Conservation (phyloP, 768 basidiomycete species). For the Termitomyces sp. region DNA sequence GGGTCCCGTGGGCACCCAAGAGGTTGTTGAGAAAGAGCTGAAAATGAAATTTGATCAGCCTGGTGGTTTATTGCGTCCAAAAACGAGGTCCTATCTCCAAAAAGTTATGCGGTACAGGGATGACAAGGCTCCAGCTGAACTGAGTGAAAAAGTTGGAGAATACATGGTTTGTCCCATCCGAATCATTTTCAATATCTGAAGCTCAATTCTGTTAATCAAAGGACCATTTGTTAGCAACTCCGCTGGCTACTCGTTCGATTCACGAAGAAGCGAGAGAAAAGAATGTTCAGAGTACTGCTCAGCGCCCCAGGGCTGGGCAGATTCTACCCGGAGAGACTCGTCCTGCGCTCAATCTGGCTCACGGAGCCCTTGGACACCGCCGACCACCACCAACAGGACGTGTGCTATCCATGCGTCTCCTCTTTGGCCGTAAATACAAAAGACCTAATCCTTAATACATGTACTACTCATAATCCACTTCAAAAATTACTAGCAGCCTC, state of each 20-base stretch:
- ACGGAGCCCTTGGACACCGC: slow-evolving; percentile 43
- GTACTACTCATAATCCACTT: slow-evolving; percentile 9
- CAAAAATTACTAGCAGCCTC: slow-evolving; percentile 35
- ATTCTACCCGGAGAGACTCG: slow-evolving; percentile 55
- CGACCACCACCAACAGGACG: slow-evolving; percentile 19
- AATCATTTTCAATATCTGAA: neutral
- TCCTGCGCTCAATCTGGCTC: slow-evolving; percentile 50
- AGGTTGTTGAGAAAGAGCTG: slow-evolving; percentile 49
- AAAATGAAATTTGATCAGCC: slow-evolving; percentile 31
- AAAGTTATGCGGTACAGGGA: slow-evolving; percentile 66
- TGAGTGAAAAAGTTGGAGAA: slow-evolving; percentile 55
- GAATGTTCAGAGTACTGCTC: slow-evolving; percentile 23
- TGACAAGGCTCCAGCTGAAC: slow-evolving; percentile 37
- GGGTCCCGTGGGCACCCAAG: slow-evolving; percentile 42
- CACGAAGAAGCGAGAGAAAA: slow-evolving; percentile 41
- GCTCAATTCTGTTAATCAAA: slow-evolving; percentile 20
- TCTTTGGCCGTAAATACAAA: slow-evolving; percentile 31
- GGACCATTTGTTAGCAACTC: slow-evolving; percentile 69
- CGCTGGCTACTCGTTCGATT: slow-evolving; percentile 46
- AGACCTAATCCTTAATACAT: slow-evolving; percentile 13
- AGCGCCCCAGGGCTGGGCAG: slow-evolving; percentile 48
- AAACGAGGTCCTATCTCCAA: slow-evolving; percentile 73
- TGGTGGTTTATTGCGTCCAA: slow-evolving; percentile 48
- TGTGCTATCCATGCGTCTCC: slow-evolving; percentile 24
- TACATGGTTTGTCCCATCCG: slow-evolving; percentile 55